Conservation (phyloP, 371 early-diverging fungal species). For the Globomyces sp. region DNA sequence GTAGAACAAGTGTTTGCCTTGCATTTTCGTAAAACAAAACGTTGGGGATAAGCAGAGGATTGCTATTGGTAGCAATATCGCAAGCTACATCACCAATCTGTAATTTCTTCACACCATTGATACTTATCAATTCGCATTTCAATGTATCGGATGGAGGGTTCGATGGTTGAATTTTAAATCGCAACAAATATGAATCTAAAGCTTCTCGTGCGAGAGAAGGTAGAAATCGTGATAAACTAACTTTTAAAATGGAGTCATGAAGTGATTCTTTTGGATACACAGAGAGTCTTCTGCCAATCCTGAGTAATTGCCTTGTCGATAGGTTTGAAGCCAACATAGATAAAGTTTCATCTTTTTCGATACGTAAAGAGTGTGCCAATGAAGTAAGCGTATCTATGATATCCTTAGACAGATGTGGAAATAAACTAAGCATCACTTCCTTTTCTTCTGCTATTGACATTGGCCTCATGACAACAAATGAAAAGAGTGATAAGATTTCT, state of each 20-base stretch:
- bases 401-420: conserved; percentile 61
- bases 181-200: conserved; percentile 59
- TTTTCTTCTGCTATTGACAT: conserved; percentile 66
- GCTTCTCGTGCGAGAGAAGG: conserved; percentile 68
- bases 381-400: conserved; percentile 55
- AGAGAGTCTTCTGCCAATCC: conserved; percentile 70
- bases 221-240: conserved; percentile 72
- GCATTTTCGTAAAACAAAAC: conserved; percentile 77
- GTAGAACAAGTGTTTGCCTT: conserved; percentile 66
- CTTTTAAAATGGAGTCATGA: conserved; percentile 68
- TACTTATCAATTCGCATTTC: neutral
- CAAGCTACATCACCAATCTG: conserved; percentile 33
- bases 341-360: conserved; percentile 65
- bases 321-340: conserved; percentile 61
- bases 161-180: conserved; percentile 51
- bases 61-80: conserved; percentile 56
- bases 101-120: conserved; percentile 20
- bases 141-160: conserved; percentile 21
- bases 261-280: conserved; percentile 68
- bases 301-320: conserved; percentile 73
- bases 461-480: conserved; percentile 68
- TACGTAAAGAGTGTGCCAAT: conserved; percentile 65
- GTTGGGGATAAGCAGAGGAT: conserved; percentile 69
- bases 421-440: conserved; percentile 55
- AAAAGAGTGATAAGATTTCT: conserved; percentile 73